Base-by-base conservation (phyloP, 179 eudicot species). In the Actinidia arguta region DNA sequence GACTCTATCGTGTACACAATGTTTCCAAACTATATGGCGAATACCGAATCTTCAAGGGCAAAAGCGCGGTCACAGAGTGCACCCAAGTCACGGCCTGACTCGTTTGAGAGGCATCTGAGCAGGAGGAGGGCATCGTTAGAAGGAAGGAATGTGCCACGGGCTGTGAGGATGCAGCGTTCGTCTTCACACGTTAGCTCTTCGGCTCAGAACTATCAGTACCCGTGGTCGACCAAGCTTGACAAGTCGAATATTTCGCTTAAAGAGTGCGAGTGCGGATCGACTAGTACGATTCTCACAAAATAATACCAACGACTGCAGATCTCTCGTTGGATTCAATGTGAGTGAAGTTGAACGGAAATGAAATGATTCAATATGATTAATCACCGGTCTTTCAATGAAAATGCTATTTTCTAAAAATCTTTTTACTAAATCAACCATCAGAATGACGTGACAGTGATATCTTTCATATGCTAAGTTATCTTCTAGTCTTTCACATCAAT, bases 41-140 rank as follows among this genome's bases (percentile, higher is more conserved):
- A 96, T 76, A 96, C 99, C 0, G 68, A 96, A 67, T 96, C 99
- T 0, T 96, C 99, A 0, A 84, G 88, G 76, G 99, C 99, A 0
- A 96, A 96, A 81, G 94, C 80, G 0, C 86, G 99, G 36, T 96
- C 99, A 0, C 99, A 94, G 55, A 96, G 99, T 52, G 98, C 98
- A 0, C 99, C 99, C 1, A 96, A 94, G 87, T 94, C 93, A 73
- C 86, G 99, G 54, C 97, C 97, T 4, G 97, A 94, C 11, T 69
- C 83, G 22, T 80, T 85, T 6, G 99, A 96, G 80, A 83, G 94
- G 80, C 98, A 89, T 59, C 87, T 85, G 8, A 92, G 94, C 78
- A 87, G 90, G 48, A 69, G 93, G 6, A 89, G 94, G 75, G 87
- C 96, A 4, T 96, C 97, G 0, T 80, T 93, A 3, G 99, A 96